These are phyloP conservation scores for Emericellopsis terricola DNA, from an alignment of 495 filamentous ascomycete species.

Conservation along the genomic window DNA sequence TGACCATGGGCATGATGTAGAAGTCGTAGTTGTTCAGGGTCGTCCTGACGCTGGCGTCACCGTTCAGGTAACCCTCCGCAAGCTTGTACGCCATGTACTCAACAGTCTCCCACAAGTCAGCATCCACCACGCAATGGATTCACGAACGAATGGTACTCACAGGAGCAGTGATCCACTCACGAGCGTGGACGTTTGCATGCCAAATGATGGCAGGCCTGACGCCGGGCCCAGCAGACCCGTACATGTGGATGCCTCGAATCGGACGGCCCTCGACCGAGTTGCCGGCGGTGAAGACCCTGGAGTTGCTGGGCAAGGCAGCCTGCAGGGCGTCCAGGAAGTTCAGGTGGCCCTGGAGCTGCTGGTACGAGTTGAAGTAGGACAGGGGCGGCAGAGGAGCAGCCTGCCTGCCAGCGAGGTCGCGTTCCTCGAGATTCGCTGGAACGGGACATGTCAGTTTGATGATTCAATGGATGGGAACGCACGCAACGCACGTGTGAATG, in stretches of 20 bases:
- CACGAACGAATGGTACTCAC: conserved; percentile 4
- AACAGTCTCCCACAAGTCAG: conserved; percentile 13
- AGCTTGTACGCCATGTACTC: conserved; percentile 40
- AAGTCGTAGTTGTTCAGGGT: conserved; percentile 43
- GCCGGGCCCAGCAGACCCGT: conserved; percentile 31
- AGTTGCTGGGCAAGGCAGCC: conserved; percentile 25
- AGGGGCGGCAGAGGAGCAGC: neutral
- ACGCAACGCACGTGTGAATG: too few species aligned
- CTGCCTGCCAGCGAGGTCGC: neutral
- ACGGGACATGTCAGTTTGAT: too few species aligned
- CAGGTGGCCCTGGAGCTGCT: conserved; percentile 35
- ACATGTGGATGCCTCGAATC: conserved; percentile 42
- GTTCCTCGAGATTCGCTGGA: conserved; percentile 21
- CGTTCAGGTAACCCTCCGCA: conserved; percentile 22
- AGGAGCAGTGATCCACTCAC: conserved; percentile 44
- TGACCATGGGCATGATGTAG: conserved; percentile 43
- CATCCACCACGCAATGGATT: too few species aligned
- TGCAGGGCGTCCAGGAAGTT: conserved; percentile 32
- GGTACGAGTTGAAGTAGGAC: conserved; percentile 32
- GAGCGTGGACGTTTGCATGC: conserved; percentile 44
- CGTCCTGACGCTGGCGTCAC: conserved; percentile 17
- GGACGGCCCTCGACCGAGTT: conserved; percentile 28
- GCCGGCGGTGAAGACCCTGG: conserved; percentile 34
- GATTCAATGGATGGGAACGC: too few species aligned
- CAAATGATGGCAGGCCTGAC: conserved; percentile 39